Percentiles rank a stretch among this genome's conserved stretches.
Conservation (phyloP, 306 rosid genomes). For the Acacia crassicarpa region DNA sequence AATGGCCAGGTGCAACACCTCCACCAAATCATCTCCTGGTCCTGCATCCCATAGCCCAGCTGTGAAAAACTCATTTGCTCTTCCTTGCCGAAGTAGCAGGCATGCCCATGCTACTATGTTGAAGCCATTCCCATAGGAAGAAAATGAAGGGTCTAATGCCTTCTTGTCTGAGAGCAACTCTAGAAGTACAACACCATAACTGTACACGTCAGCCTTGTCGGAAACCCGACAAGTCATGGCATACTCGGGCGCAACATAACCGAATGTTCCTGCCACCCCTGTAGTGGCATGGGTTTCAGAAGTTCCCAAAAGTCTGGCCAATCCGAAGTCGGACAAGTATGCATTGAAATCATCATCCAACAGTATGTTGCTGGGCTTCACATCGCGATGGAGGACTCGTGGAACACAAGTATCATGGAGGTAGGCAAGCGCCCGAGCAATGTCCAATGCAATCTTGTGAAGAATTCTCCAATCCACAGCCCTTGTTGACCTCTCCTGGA, state of each 20-base stretch:
- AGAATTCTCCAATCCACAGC: conserved; percentile 90
- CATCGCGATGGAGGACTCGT: conserved; percentile 91
- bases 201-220: conserved; percentile 91
- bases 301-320: conserved; percentile 93
- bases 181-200: conserved; percentile 96
- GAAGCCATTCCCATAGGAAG: conserved; percentile 84
- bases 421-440: conserved; percentile 87
- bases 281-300: conserved; percentile 98
- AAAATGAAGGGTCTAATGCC: conserved; percentile 90
- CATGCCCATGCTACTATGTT: conserved; percentile 92
- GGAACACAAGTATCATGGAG: conserved; percentile 92
- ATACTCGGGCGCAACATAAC: conserved; percentile 94
- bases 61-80: conserved; percentile 82
- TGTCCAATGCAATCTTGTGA: conserved; percentile 92
- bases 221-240: conserved; percentile 98
- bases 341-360: conserved; percentile 87
- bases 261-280: conserved; percentile 97
- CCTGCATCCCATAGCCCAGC: conserved; percentile 87
- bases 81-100: conserved; percentile 83
- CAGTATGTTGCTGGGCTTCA: conserved; percentile 92
- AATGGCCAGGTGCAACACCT: conserved; percentile 83
- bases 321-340: conserved; percentile 86
- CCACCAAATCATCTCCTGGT: conserved; percentile 82
- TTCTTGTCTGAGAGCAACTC: conserved; percentile 94
- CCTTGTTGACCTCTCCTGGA: conserved; percentile 88